Conservation (phyloP, 805 yeast species). For the Torulaspora microellipsoides region DNA sequence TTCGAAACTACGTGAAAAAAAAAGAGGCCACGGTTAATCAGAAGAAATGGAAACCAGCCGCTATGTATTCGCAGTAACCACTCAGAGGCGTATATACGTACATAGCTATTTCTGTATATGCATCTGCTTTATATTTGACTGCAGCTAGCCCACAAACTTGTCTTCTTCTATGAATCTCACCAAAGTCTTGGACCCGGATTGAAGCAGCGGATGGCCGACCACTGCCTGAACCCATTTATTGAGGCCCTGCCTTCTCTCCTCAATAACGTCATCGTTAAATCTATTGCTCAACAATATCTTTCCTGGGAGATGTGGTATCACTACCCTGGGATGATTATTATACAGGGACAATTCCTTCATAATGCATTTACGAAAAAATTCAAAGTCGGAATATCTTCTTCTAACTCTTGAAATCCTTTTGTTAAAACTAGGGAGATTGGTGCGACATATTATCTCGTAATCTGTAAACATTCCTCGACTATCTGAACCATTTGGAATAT, state of each 20-base stretch:
- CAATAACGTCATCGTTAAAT: slow-evolving; percentile 78
- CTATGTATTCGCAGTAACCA: too few species aligned
- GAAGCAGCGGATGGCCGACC: slow-evolving; percentile 90
- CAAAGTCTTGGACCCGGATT: slow-evolving; percentile 75
- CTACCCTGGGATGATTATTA: slow-evolving; percentile 47
- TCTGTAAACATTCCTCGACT: slow-evolving; percentile 72
- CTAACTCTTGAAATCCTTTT: slow-evolving; percentile 62
- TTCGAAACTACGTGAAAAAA: too few species aligned
- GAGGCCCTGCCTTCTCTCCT: slow-evolving; percentile 74
- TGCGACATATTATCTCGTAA: slow-evolving; percentile 83
- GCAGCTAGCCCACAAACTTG: slow-evolving; percentile 29
- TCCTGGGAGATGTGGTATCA: slow-evolving; percentile 88
- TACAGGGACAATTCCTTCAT: slow-evolving; percentile 61
- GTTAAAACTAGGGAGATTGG: slow-evolving; percentile 85
- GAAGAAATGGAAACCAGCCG: too few species aligned
- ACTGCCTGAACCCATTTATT: slow-evolving; percentile 74
- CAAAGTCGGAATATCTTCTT: slow-evolving; percentile 88
- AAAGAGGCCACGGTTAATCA: too few species aligned
- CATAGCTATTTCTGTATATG: background rate
- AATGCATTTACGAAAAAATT: slow-evolving; percentile 64
- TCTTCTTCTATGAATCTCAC: slow-evolving; percentile 86
- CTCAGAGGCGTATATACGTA: too few species aligned
- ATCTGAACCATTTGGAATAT: slow-evolving; percentile 36
- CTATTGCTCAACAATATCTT: slow-evolving; percentile 67
- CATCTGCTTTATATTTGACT: background rate